phyloP scores from a whole-genome alignment of 1,284 basidiomycete genomes.

The Chiua sp. region DNA sequence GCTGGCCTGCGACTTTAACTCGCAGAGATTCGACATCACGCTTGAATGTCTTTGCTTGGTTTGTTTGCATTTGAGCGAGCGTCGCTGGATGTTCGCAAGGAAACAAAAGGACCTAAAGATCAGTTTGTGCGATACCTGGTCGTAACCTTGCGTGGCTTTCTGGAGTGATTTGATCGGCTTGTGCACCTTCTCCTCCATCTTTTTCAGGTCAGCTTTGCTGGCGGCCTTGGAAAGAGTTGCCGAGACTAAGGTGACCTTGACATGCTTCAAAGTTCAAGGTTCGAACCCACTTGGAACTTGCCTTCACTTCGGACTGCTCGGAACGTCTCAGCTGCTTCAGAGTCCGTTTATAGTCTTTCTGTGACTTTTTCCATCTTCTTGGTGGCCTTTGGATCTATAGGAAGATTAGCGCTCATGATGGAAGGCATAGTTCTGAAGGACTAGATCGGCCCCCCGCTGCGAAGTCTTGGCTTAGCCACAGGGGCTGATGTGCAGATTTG shows the following conservation, averaged over 20 bases:
- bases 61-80: conserved; percentile 24
- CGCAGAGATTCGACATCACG: conserved; percentile 13
- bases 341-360: conserved; percentile 48
- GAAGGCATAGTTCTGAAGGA: too few relatives aligned
- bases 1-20: conserved; percentile 19
- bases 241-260: too few relatives aligned
- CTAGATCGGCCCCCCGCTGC: not conserved
- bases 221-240: conserved; percentile 40
- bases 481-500: conserved; percentile 12
- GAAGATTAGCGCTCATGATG: conserved; percentile 21
- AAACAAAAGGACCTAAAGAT: conserved; percentile 43
- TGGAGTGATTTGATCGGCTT: conserved; percentile 49
- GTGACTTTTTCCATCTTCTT: conserved; percentile 55
- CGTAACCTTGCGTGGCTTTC: conserved; percentile 55
- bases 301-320: conserved; percentile 52
- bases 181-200: conserved; percentile 53
- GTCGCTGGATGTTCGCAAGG: not conserved
- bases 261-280: not conserved
- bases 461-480: not conserved
- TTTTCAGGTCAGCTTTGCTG: conserved; percentile 52
- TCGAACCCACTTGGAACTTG: conserved; percentile 49
- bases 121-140: conserved; percentile 50
- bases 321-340: conserved; percentile 51
- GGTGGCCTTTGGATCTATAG: conserved; percentile 27
- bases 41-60: conserved; percentile 16